phyloP scores from a whole-genome alignment of 768 basidiomycete species.

The Pluteus cervinus region DNA sequence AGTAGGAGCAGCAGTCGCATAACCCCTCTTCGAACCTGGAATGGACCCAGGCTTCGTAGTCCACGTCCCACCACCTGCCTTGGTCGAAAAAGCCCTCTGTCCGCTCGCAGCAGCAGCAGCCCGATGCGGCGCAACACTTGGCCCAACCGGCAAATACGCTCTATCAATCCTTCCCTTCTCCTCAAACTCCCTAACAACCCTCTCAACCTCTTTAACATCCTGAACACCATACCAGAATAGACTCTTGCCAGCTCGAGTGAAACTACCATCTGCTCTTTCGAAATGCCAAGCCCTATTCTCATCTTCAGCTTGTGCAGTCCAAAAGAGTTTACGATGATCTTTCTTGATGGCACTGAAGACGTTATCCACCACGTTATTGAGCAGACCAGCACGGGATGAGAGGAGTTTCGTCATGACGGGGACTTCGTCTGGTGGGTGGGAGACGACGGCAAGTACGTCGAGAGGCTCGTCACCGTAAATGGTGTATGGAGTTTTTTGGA shows the following conservation, averaged over 20 bases:
- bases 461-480: conserved; percentile 99
- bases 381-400: conserved; percentile 77
- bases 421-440: conserved; percentile 81
- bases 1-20: conserved; percentile 59
- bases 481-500: conserved; percentile 81
- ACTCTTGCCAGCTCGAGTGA: conserved; percentile 89
- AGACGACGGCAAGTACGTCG: conserved; percentile 91
- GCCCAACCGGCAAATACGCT: conserved; percentile 84
- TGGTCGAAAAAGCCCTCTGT: conserved; percentile 52
- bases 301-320: conserved; percentile 96
- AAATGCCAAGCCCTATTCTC: conserved; percentile 99
- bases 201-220: conserved; percentile 89
- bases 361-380: conserved; percentile 95
- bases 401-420: conserved; percentile 94
- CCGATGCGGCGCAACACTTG: conserved; percentile 56
- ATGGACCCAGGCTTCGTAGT: conserved; percentile 9
- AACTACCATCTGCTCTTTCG: conserved; percentile 95
- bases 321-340: conserved; percentile 90
- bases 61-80: conserved; percentile 46
- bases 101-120: conserved; percentile 29
- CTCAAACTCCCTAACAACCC: conserved; percentile 68
- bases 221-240: conserved; percentile 98
- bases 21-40: conserved; percentile 61
- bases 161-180: conserved; percentile 79
- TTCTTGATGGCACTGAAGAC: conserved; percentile 96